Evolutionary conservation across 331 rosid genomes (phyloP).

Genomic region (Telfairia occidentalis): DNA sequence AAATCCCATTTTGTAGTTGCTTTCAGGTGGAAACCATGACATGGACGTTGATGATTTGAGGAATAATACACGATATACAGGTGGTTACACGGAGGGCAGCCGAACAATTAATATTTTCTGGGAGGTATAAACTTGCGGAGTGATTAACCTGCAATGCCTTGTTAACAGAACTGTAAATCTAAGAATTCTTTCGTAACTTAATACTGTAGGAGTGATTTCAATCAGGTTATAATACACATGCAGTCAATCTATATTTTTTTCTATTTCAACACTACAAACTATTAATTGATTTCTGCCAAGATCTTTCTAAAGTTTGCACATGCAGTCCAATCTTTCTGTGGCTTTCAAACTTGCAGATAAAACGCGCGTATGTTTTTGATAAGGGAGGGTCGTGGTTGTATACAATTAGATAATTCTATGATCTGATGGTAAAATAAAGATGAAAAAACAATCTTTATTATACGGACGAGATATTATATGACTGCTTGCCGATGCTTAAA

Average conservation of each 20-base stretch:
- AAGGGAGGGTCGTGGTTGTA: background rate
- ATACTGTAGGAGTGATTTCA: background rate
- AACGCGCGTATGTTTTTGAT: background rate
- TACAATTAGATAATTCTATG: background rate
- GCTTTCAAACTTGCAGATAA: slow-evolving; percentile 1
- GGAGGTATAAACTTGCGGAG: slow-evolving; percentile 51
- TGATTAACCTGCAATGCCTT: background rate
- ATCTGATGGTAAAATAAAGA: background rate
- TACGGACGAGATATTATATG: background rate
- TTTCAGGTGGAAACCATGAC: slow-evolving; percentile 94
- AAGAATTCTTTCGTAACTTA: background rate
- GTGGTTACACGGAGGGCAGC: slow-evolving; percentile 82
- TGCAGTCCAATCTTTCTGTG: background rate
- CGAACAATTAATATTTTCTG: slow-evolving; percentile 75
- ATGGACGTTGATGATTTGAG: slow-evolving; percentile 76
- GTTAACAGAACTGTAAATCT: background rate
- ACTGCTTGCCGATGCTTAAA: background rate
- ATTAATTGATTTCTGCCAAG: background rate
- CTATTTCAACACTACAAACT: background rate
- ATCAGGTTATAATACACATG: background rate
- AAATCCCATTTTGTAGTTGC: slow-evolving; percentile 48
- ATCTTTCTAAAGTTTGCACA: background rate
- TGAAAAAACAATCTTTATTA: background rate
- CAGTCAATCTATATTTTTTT: background rate
- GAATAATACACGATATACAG: slow-evolving; percentile 78